Percentiles rank a stretch among this genome's conserved stretches.
Conservation (phyloP, 2,329 filamentous ascomycete genomes). For the Monilinia fructicola region DNA sequence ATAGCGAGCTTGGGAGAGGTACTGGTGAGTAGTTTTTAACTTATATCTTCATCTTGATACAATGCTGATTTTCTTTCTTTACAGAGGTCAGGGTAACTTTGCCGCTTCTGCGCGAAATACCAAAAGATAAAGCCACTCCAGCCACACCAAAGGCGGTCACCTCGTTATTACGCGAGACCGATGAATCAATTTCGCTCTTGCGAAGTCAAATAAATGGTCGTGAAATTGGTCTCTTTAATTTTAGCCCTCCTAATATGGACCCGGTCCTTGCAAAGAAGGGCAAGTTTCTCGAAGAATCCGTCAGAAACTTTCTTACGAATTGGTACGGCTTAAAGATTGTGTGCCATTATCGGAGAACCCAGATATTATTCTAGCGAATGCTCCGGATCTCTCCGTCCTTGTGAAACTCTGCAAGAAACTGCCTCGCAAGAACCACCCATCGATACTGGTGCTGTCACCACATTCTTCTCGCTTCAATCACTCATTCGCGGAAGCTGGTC, state of each 20-base stretch:
- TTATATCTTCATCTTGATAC: neutral
- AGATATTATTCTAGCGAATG: conserved; percentile 37
- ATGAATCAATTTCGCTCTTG: conserved; percentile 35
- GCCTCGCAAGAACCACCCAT: conserved; percentile 25
- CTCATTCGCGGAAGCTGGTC: conserved; percentile 21
- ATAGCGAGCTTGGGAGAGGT: conserved; percentile 54
- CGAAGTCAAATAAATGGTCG: conserved; percentile 30
- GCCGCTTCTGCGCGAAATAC: conserved; percentile 38
- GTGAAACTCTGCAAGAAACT: conserved; percentile 25
- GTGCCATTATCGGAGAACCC: conserved; percentile 34
- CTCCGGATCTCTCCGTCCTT: conserved; percentile 29
- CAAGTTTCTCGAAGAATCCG: conserved; percentile 33
- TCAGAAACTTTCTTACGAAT: conserved; percentile 36
- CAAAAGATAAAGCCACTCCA: conserved; percentile 28
- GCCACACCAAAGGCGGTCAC: conserved; percentile 30
- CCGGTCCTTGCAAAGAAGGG: conserved; percentile 31
- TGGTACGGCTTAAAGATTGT: conserved; percentile 40
- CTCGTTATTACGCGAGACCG: conserved; percentile 29
- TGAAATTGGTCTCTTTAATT: conserved; percentile 36
- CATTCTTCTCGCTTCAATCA: conserved; percentile 36
- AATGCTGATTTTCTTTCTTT: conserved; percentile 24
- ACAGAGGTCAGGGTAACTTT: conserved; percentile 39
- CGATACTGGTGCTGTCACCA: conserved; percentile 38
- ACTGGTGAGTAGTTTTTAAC: conserved; percentile 48
- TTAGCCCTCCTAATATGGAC: conserved; percentile 33